Evolutionary conservation across 2,329 filamentous ascomycete species (phyloP), one percentile per base, ranked within the genome.

Genomic region (Trichoderma sp.): DNA sequence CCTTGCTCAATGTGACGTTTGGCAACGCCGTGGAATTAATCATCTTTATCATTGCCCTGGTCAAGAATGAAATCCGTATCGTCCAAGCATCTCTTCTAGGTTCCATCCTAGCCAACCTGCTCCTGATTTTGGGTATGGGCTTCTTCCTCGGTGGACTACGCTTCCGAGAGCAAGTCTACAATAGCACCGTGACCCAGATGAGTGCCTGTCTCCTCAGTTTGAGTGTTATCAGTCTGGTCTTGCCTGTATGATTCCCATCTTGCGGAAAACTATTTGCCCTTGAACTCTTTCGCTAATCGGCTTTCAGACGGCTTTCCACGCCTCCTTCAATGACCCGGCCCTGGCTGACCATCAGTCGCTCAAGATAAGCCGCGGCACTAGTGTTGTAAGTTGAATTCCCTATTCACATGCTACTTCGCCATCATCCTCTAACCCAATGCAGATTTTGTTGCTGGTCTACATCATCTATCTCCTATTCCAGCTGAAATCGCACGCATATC

Each of bases 151-250:
- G 94, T 75, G 94, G 93, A 70, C 82, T 97, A 65, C 89, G 93
- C 70, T 97, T 89, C 78, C 90, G 91, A 76, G 94, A 97, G 81
- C 94, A 97, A 83, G 90, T 97, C 70, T 97, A 97, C 81, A 97
- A 97, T 80, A 95, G 89, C 80, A 97, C 92, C 25, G 92, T 97
- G 68, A 97, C 93, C 1, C 93, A 97, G 78, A 97, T 97, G 92
- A 97, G 93, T 77, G 94, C 94, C 61, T 97, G 93, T 80, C 84
- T 97, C 73, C 86, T 97, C 72, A 96, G 92, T 82, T 80, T 97
- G 78, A 94, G 92, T 75, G 94, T 97, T 69, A 94, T 92, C 80
- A 97, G 93, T 82, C 83, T 97, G 25, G 86, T 97, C 29, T 81
- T 97, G 13, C 93, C 94, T 1, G 90, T 91, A 80, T 73, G 87